phyloP scores from a whole-genome alignment of 2,329 filamentous ascomycete species.

The Verticillium nonalfalfae region DNA sequence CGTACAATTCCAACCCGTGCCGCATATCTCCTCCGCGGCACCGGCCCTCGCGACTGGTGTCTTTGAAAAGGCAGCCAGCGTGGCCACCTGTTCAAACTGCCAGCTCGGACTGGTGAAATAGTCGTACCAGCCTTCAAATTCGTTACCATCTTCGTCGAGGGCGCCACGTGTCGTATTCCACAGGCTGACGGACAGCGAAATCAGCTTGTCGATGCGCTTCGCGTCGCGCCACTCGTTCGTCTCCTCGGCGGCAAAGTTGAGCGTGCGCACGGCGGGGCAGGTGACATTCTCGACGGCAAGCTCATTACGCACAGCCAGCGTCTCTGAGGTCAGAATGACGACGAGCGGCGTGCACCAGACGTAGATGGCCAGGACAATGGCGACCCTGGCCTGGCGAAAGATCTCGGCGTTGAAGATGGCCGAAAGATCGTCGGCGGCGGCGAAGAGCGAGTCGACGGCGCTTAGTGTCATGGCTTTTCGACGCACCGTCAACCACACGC shows the following conservation, averaged over 20 bases:
- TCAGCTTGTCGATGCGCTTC: conserved; percentile 17
- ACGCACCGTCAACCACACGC: conserved; percentile 16
- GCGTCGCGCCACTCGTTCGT: conserved; percentile 24
- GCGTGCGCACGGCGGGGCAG: conserved; percentile 20
- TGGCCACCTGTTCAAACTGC: conserved; percentile 19
- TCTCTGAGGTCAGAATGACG: conserved; percentile 30
- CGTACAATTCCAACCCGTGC: conserved; percentile 25
- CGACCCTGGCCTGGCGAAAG: conserved; percentile 22
- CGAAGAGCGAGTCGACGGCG: conserved; percentile 22
- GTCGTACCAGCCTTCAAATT: conserved; percentile 21
- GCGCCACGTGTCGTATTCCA: conserved; percentile 22
- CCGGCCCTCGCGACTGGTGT: conserved; percentile 14
- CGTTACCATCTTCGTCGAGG: background rate
- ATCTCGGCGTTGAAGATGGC: conserved; percentile 22
- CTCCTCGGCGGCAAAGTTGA: conserved; percentile 27
- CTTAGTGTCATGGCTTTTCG: conserved; percentile 12
- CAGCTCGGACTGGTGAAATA: conserved; percentile 20
- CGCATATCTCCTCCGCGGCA: conserved; percentile 23
- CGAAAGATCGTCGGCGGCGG: conserved; percentile 22
- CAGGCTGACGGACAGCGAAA: conserved; percentile 19
- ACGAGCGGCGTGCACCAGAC: conserved; percentile 30
- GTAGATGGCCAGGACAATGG: conserved; percentile 24
- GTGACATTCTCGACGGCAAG: conserved; percentile 15
- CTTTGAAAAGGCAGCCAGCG: conserved; percentile 17
- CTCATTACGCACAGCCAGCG: conserved; percentile 22